phyloP scores from a whole-genome alignment of 176 grass and related monocot genomes.

The Tuctoria greenei region DNA sequence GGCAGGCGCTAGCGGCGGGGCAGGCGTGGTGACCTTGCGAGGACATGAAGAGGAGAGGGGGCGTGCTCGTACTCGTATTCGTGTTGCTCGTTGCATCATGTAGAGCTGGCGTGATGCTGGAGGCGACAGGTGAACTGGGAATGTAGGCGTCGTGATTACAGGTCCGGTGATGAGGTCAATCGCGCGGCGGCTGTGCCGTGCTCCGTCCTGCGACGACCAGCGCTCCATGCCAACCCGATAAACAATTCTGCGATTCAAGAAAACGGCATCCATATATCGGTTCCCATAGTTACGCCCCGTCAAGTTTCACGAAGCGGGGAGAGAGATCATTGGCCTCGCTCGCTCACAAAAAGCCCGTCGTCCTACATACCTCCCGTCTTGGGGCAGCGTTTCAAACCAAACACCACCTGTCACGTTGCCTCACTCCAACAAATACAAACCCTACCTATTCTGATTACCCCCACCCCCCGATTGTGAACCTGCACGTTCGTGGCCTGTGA shows the following conservation, averaged over 20 bases:
- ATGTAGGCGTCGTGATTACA: neutral
- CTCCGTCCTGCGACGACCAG: neutral
- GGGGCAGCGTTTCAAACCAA: neutral
- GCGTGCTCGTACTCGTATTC: too few relatives aligned
- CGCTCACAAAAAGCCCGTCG: neutral
- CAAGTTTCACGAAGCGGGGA: neutral
- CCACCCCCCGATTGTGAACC: too few relatives aligned
- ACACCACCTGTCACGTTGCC: neutral
- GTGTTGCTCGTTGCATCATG: neutral
- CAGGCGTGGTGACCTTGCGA: too few relatives aligned
- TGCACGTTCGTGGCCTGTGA: too few relatives aligned
- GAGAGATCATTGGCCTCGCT: neutral
- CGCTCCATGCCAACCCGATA: too few relatives aligned
- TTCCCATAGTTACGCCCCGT: neutral
- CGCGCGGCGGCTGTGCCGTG: constrained; percentile 1
- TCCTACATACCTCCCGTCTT: neutral
- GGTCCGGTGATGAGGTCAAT: constrained; percentile 36
- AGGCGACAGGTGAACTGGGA: neutral
- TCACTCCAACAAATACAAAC: neutral
- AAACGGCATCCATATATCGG: too few relatives aligned
- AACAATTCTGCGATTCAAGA: neutral
- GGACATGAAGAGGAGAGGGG: neutral
- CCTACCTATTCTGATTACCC: neutral
- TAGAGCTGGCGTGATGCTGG: constrained; percentile 34
- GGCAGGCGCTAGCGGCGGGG: neutral